Base-by-base conservation (phyloP, 129 eudicot species). In the Escallonia herrerae region DNA sequence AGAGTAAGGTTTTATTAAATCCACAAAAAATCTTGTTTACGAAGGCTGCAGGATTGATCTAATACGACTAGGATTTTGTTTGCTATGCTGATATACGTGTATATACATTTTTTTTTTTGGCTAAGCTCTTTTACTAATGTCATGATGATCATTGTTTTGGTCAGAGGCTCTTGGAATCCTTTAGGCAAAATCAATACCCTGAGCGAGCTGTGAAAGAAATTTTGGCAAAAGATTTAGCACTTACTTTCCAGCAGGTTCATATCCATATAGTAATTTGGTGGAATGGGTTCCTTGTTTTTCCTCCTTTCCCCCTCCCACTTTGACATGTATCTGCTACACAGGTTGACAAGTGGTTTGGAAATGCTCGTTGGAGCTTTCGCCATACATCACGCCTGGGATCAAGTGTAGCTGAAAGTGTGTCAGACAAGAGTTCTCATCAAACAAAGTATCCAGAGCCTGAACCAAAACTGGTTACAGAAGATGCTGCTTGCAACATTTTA, bases 261-360 rank as follows among this genome's bases (percentile, higher is more conserved):
- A 58, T 12, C 53, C 12, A 42, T 48, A 11, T 4, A 12, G 13
- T 38, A 11, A 43, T 51, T 5, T 44, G 8, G 44, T 22, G 39
- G 12, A 33, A 8, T 8, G 12, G 3, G 2, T 62, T 42, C 42
- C 56, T 39, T 15, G 11, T 53, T 5, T 4, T 5, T 43, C 52
- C 33, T 53, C 53, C 11, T 45, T 33, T 15, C 56, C 62, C 12
- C 65, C 13, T 2, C 33, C 15, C 13, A 41, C 54, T 58, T 5
- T 44, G 43, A 22, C 43, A 54, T 40, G 47, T 8, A 13, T 15
- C 9, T 69, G 40, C 59, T 64, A 22, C 48, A 67, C 87, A 90
- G 97, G 90, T 93, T 5, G 60, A 43, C 67, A 93, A 83, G 70
- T 93, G 98, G 98, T 93, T 93, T 72, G 89, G 67, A 61, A 82